Percentiles rank a stretch among this genome's conserved stretches.
Evolutionary conservation across 2,329 filamentous ascomycete species (phyloP).

Genomic region (Pseudogymnoascus sp.): DNA sequence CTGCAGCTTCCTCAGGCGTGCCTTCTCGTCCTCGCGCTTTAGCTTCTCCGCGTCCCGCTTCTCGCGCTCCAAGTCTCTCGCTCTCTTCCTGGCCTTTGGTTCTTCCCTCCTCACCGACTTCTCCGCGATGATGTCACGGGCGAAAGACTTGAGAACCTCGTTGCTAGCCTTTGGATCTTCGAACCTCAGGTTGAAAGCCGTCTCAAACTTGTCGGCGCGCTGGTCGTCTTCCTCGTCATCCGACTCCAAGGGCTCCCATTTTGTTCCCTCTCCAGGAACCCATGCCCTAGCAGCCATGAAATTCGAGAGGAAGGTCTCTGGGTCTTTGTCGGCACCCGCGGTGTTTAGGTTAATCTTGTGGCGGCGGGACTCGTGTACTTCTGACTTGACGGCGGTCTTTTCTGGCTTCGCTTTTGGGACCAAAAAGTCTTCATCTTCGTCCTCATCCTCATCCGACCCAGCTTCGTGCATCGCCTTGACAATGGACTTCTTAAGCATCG

Average conservation of each 20-base stretch:
- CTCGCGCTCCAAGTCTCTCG: slow-evolving; percentile 68
- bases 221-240: slow-evolving; percentile 69
- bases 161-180: slow-evolving; percentile 86
- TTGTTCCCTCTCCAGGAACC: slow-evolving; percentile 59
- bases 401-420: slow-evolving; percentile 54
- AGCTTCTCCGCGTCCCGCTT: slow-evolving; percentile 72
- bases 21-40: slow-evolving; percentile 70
- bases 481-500: slow-evolving; percentile 68
- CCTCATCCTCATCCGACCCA: slow-evolving; percentile 34
- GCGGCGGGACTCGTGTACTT: slow-evolving; percentile 50
- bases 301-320: slow-evolving; percentile 87
- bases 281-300: slow-evolving; percentile 90
- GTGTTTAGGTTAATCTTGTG: slow-evolving; percentile 55
- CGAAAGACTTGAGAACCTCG: slow-evolving; percentile 79
- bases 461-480: slow-evolving; percentile 72
- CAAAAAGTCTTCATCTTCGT: slow-evolving; percentile 55
- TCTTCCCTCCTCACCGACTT: slow-evolving; percentile 84
- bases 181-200: slow-evolving; percentile 92
- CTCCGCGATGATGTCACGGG: slow-evolving; percentile 73
- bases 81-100: slow-evolving; percentile 64
- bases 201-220: slow-evolving; percentile 78
- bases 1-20: slow-evolving; percentile 76
- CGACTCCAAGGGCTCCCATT: slow-evolving; percentile 79
- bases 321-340: slow-evolving; percentile 73
- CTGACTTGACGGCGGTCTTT: slow-evolving; percentile 25